Conservation (phyloP, 2,329 filamentous ascomycete species). For the Lecanoromycetidae sp. region DNA sequence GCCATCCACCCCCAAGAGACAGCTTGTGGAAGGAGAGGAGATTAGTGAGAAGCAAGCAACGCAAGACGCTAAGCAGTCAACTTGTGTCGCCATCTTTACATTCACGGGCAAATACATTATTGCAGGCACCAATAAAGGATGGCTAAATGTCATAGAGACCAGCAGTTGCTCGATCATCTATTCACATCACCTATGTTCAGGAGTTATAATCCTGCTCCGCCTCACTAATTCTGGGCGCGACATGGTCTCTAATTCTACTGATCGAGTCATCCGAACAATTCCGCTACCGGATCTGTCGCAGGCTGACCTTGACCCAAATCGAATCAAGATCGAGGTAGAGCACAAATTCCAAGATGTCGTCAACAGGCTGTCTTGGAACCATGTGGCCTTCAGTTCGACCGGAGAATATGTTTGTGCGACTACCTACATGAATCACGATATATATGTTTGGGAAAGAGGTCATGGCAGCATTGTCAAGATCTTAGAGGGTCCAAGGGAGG, state of each 20-base stretch:
- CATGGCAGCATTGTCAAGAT: constrained; percentile 93
- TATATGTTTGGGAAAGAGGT: constrained; percentile 94
- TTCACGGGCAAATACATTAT: constrained; percentile 77
- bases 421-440: constrained; percentile 96
- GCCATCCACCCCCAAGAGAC: constrained; percentile 68
- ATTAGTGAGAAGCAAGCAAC: constrained; percentile 70
- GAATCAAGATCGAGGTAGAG: constrained; percentile 79
- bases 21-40: constrained; percentile 56
- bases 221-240: constrained; percentile 76
- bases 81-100: constrained; percentile 84
- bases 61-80: constrained; percentile 88
- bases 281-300: constrained; percentile 63
- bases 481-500: constrained; percentile 90
- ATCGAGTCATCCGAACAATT: constrained; percentile 88
- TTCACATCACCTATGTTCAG: constrained; percentile 75
- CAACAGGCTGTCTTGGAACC: constrained; percentile 90
- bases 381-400: constrained; percentile 85
- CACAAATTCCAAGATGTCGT: constrained; percentile 98
- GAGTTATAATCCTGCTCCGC: constrained; percentile 77
- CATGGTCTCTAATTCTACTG: constrained; percentile 81
- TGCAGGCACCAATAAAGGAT: constrained; percentile 87
- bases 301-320: constrained; percentile 60
- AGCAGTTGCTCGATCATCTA: constrained; percentile 71
- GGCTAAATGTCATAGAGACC: constrained; percentile 87
- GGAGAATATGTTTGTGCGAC: constrained; percentile 94